phyloP scores from a whole-genome alignment of 2,329 filamentous ascomycete genomes.

The Alternaria sp. region DNA sequence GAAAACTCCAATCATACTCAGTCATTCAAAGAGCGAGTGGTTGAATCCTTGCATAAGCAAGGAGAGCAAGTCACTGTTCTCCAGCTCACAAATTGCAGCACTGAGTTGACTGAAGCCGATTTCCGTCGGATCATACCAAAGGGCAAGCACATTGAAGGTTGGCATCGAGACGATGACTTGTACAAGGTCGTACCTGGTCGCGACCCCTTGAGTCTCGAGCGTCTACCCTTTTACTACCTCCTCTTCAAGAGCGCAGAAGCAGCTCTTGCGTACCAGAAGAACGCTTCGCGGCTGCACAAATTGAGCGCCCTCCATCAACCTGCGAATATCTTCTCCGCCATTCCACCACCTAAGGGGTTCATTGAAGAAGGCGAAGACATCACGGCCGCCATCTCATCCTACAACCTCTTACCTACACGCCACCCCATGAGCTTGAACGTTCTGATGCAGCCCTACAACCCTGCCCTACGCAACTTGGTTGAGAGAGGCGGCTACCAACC shows the following conservation, averaged over 20 bases:
- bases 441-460: constrained; percentile 51
- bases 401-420: constrained; percentile 55
- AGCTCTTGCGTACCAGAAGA: constrained; percentile 68
- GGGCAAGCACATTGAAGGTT: constrained; percentile 71
- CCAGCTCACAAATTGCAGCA: constrained; percentile 61
- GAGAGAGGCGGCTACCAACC: constrained; percentile 45
- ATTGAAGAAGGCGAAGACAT: constrained; percentile 59
- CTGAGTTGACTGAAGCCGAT: constrained; percentile 69
- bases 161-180: constrained; percentile 67
- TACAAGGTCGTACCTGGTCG: constrained; percentile 71
- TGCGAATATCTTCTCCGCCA: constrained; percentile 52
- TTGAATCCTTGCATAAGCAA: constrained; percentile 33
- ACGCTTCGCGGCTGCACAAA: constrained; percentile 61
- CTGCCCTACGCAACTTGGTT: constrained; percentile 49
- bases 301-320: constrained; percentile 57
- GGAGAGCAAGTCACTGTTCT: constrained; percentile 56
- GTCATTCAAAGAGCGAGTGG: constrained; percentile 26
- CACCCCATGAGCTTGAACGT: constrained; percentile 35
- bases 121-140: constrained; percentile 73
- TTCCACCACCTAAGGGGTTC: constrained; percentile 54
- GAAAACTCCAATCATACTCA: constrained; percentile 9
- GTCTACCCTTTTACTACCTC: constrained; percentile 72
- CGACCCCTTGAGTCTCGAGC: constrained; percentile 68
- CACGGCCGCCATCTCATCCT: constrained; percentile 53
- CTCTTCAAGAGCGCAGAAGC: constrained; percentile 69